Base-by-base conservation (phyloP, 495 filamentous ascomycete genomes). In the Xylaria intraflava region DNA sequence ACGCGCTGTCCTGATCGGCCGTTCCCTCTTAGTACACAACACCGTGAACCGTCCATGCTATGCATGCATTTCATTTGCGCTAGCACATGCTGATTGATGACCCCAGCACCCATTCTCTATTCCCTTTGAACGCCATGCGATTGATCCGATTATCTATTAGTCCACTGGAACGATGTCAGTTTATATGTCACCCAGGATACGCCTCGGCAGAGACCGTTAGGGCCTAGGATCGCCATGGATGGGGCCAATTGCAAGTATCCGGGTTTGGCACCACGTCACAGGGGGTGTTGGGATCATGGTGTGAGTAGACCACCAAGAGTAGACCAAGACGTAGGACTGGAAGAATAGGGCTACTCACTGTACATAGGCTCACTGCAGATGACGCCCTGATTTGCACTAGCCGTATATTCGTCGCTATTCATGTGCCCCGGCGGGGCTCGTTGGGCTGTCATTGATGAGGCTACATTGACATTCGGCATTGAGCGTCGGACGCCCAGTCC, bases 321-420 rank as follows among this genome's bases (percentile, higher is more conserved):
- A 19, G 44, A 46, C 16, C 8, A 23, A 20, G 29, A 31, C 2
- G n/a, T n/a, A n/a, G n/a, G n/a, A 12, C 23, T 6, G 20, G 8
- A 9, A 35, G 12, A n/a, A 30, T 16, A 4, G 16, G 9, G 14
- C 24, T 30, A 53, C 51, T 53, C 43, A 53, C 51, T 66, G 52
- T 68, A 73, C 70, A 73, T 73, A 14, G 65, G 63, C n/a, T 73
- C 70, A 49, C 63, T 61, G 19, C 62, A 62, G 48, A 54, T 59
- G 53, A 70, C 64, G 38, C 65, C 65, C 43, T 71, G 67, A 56
- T 70, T 61, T 52, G 58, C 45, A 27, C 26, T 31, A 26, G 57
- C 44, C 51, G 57, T 57, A 52, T 61, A 64, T 49, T 64, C 63
- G 24, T 57, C 61, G 51, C 57, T 64, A 61, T 57, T 63, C 55